Evolutionary conservation across 768 basidiomycete species (phyloP), one percentile per base, ranked within the genome.

Genomic region (Infundibulicybe gibba): DNA sequence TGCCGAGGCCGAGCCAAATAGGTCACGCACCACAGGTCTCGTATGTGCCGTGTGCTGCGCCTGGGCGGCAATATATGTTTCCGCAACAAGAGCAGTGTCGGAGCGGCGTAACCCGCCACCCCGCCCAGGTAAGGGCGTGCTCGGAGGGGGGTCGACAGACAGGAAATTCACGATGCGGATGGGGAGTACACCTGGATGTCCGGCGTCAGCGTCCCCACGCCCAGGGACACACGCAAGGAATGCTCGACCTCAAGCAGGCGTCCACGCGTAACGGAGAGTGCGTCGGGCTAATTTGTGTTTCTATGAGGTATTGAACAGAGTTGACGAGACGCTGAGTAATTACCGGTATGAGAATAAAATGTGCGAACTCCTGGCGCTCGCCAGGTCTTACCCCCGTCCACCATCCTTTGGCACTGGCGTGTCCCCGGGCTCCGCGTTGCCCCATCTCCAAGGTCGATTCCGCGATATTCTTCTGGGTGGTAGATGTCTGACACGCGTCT

Each of bases 331-430:
- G 32, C 19, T 11, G 32, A 13, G 4, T 5, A 45, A 86, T 67
- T 59, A 94, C 93, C 20, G 93, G 92, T 35, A 94, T 57, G 8
- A 79, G 58, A 6, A 97, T 72, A 44, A 75, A 80, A 57, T 90
- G 84, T 13, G 76, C 74, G 62, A 92, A 90, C 15, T 80, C 73
- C 8, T 73, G 66, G 5, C 71, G 69, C 51, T 84, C 79, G 2
- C 81, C 80, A 3, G 85, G 69, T 12, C 70, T 65, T 5, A 94
- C 81, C 6, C 94, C 94, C 5, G 80, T 74, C 92, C 93, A 95
- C 87, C 90, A 95, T 1, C 92, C 93, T 56, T 82, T 85, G 17
- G 83, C 87, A 35, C 87, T 91, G 9, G 85, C 87, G 58, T 81
- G 76, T 2, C 87, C 87, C 51, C 77, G 76, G 6, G 80, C 64